A percentile compares a stretch with the other conserved stretches of the same genome.
These are phyloP conservation scores for Chenopodium album DNA, from an alignment of 148 eudicot genomes.

Conservation along the genomic window DNA sequence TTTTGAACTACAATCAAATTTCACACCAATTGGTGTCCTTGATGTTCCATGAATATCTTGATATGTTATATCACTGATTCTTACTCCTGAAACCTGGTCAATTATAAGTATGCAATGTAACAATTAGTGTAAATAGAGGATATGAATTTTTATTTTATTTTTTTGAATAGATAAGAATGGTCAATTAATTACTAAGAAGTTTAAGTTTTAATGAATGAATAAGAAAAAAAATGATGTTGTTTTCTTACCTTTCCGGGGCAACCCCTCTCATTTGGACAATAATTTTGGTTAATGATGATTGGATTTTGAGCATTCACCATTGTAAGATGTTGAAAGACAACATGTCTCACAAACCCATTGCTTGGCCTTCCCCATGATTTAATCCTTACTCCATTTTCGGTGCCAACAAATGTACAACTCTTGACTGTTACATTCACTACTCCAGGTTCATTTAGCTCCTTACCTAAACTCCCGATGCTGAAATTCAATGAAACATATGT, in stretches of 20 bases:
- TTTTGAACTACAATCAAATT: constrained; percentile 48
- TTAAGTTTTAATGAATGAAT: too few species aligned
- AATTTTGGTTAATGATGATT: constrained; percentile 55
- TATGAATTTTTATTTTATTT: too few species aligned
- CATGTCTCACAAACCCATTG: constrained; percentile 44
- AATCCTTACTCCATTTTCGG: constrained; percentile 60
- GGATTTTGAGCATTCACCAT: constrained; percentile 54
- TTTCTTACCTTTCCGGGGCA: constrained; percentile 47
- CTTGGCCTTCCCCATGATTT: constrained; percentile 70
- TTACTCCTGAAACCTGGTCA: constrained; percentile 41
- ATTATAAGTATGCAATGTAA: too few species aligned
- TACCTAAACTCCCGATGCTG: constrained; percentile 68
- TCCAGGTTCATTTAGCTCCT: constrained; percentile 40
- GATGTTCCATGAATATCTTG: constrained; percentile 54
- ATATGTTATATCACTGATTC: constrained; percentile 41
- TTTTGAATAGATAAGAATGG: too few species aligned
- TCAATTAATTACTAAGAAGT: too few species aligned
- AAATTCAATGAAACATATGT: not conserved
- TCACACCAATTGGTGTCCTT: constrained; percentile 43
- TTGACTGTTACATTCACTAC: constrained; percentile 54
- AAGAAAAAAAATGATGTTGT: too few species aligned
- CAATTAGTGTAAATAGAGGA: too few species aligned
- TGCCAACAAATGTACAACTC: constrained; percentile 31
- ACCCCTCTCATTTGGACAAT: constrained; percentile 41
- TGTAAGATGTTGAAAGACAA: constrained; percentile 37